Conservation (phyloP, 2,329 filamentous ascomycete genomes). For the Emergomyces pasteurianus region DNA sequence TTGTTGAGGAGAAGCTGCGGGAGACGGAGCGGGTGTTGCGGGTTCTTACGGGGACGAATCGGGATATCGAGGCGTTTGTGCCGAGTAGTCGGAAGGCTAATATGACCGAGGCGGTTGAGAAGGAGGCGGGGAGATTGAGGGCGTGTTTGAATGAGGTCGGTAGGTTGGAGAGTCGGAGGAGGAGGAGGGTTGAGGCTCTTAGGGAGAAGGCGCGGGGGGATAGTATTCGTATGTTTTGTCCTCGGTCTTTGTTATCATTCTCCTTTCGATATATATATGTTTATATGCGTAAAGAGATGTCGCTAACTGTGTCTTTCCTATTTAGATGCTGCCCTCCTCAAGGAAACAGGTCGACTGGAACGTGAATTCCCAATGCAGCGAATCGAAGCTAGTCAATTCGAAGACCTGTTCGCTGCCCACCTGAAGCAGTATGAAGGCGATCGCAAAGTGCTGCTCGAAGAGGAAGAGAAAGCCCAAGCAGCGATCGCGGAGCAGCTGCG, state of each 20-base stretch:
- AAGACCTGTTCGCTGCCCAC: conserved; percentile 74
- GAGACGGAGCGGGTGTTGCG: conserved; percentile 63
- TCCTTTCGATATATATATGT: background rate
- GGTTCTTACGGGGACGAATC: conserved; percentile 66
- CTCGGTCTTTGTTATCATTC: background rate
- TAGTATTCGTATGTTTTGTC: conserved; percentile 53
- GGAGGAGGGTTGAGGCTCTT: conserved; percentile 66
- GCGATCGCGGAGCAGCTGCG: conserved; percentile 56
- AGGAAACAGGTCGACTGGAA: conserved; percentile 74
- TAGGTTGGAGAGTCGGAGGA: conserved; percentile 67
- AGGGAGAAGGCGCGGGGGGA: conserved; percentile 71
- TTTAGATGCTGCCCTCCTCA: conserved; percentile 60
- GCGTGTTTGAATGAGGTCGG: conserved; percentile 74
- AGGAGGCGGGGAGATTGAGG: conserved; percentile 64
- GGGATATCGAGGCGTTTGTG: conserved; percentile 75
- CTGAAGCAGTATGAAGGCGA: conserved; percentile 74
- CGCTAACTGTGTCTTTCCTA: background rate
- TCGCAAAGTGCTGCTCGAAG: conserved; percentile 55
- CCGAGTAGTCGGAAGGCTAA: conserved; percentile 70
- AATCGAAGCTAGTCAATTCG: conserved; percentile 81
- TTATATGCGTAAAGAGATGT: background rate
- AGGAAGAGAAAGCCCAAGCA: conserved; percentile 60
- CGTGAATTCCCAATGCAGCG: conserved; percentile 72
- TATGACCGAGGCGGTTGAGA: conserved; percentile 69
- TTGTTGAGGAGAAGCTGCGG: conserved; percentile 67